Evolutionary conservation across 345 rosid species (phyloP), one percentile per base, ranked within the genome.

Genomic region (Limnanthes douglasii): DNA sequence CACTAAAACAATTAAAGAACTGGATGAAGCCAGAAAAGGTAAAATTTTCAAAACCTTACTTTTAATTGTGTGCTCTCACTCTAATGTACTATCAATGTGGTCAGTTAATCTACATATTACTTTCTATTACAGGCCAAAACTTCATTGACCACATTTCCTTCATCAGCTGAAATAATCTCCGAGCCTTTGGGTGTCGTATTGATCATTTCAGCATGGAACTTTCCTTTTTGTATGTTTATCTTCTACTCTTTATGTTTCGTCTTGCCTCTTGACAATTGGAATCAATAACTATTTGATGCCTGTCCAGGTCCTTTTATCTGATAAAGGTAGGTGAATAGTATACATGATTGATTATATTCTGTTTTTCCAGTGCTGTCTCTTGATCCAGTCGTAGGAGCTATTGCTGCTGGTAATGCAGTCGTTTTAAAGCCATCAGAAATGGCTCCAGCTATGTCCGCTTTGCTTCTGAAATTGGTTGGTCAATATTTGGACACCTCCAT

Each of bases 121-220:
- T 19, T 4, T 32, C 13, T 43, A 3, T 58, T 44, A 38, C 79
- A 85, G 99, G 96, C 51, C 9, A 75, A 75, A 53, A 92, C 93
- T 38, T 64, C 94, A 26, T 8, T 85, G 5, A 69, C 68, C 4
- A 67, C 94, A 15, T 84, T 78, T 57, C 96, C 96, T 36, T 71
- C 99, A 33, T 81, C 99, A 9, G 99, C 83, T 6, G 88, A 85
- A 61, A 85, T 81, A 29, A 56, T 92, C 26, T 56, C 94, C 0
- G 99, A 92, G 53, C 99, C 99, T 28, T 44, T 92, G 41, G 99
- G 99, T 29, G 77, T 75, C 53, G 96, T 85, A 7, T 51, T 92
- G 49, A 50, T 92, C 39, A 81, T 92, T 51, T 92, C 99, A 8
- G 82, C 96, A 4, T 92, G 99, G 99, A 85, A 92, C 35, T 92